A percentile compares a stretch with the other conserved stretches of the same genome.
Conservation (phyloP, 768 basidiomycete species). For the Naganishia vishniacii region DNA sequence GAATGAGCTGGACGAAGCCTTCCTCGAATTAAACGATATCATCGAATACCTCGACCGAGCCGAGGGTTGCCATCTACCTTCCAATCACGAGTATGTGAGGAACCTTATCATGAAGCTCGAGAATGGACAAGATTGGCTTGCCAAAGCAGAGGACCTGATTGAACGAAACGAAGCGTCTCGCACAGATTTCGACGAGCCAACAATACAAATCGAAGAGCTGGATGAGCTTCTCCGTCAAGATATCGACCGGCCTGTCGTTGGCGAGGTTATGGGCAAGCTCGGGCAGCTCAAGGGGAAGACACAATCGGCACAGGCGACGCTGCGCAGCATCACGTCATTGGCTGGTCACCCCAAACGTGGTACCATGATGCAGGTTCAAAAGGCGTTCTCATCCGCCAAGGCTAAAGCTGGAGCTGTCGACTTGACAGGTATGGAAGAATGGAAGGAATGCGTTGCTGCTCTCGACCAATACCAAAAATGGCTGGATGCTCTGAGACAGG, state of each 20-base stretch:
- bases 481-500: slow-evolving; percentile 26
- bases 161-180: slow-evolving; percentile 31
- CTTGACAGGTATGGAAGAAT: slow-evolving; percentile 39
- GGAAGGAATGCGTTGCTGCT: slow-evolving; percentile 34
- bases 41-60: slow-evolving; percentile 67
- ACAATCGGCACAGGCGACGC: slow-evolving; percentile 26
- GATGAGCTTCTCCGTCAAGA: slow-evolving; percentile 67
- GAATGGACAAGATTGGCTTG: slow-evolving; percentile 72
- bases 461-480: slow-evolving; percentile 38
- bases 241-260: slow-evolving; percentile 64
- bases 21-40: slow-evolving; percentile 69
- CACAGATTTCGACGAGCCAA: slow-evolving; percentile 43
- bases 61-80: slow-evolving; percentile 60
- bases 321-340: slow-evolving; percentile 21
- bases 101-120: slow-evolving; percentile 58
- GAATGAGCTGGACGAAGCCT: slow-evolving; percentile 64
- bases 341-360: slow-evolving; percentile 24
- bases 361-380: slow-evolving; percentile 35
- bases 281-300: slow-evolving; percentile 54
- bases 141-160: slow-evolving; percentile 61
- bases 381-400: slow-evolving; percentile 34
- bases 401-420: slow-evolving; percentile 34
- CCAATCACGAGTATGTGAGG: slow-evolving; percentile 57
- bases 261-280: slow-evolving; percentile 62
- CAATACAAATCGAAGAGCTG: slow-evolving; percentile 70